phyloP scores from a whole-genome alignment of 1,284 basidiomycete species.

The Leccinum pachyderme region DNA sequence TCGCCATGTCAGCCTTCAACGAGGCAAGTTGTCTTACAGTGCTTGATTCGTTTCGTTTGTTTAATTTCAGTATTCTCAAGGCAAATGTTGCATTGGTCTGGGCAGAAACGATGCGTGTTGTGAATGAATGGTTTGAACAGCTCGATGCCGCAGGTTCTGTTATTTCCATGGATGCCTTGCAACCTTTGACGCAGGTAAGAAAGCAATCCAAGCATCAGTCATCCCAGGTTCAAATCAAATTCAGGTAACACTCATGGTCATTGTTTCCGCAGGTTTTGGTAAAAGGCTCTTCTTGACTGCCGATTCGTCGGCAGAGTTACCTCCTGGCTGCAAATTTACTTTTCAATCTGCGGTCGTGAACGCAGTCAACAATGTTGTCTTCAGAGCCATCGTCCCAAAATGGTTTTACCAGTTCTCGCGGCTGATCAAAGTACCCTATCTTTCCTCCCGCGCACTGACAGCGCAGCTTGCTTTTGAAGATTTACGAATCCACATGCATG shows the following conservation, averaged over 20 bases:
- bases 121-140: slow-evolving; percentile 44
- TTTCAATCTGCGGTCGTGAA: slow-evolving; percentile 37
- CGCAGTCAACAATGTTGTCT: slow-evolving; percentile 31
- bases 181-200: slow-evolving; percentile 32
- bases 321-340: slow-evolving; percentile 32
- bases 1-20: slow-evolving; percentile 30
- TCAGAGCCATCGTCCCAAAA: slow-evolving; percentile 32
- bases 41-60: neutral
- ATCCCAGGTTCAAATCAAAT: neutral
- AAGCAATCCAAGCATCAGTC: neutral
- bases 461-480: slow-evolving; percentile 34
- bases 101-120: slow-evolving; percentile 40
- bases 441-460: slow-evolving; percentile 32
- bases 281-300: slow-evolving; percentile 34
- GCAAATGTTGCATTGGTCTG: slow-evolving; percentile 46
- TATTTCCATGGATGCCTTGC: slow-evolving; percentile 30
- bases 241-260: slow-evolving; percentile 40
- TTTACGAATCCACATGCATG: slow-evolving; percentile 39
- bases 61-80: slow-evolving; percentile 22
- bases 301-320: slow-evolving; percentile 26
- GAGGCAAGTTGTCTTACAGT: slow-evolving; percentile 13
- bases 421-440: slow-evolving; percentile 33
- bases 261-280: slow-evolving; percentile 44
- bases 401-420: slow-evolving; percentile 34
- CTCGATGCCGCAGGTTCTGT: slow-evolving; percentile 29